Evolutionary conservation across 768 basidiomycete genomes (phyloP), one percentile per base, ranked within the genome.

Genomic region (Lepiota brunneoincarnata): DNA sequence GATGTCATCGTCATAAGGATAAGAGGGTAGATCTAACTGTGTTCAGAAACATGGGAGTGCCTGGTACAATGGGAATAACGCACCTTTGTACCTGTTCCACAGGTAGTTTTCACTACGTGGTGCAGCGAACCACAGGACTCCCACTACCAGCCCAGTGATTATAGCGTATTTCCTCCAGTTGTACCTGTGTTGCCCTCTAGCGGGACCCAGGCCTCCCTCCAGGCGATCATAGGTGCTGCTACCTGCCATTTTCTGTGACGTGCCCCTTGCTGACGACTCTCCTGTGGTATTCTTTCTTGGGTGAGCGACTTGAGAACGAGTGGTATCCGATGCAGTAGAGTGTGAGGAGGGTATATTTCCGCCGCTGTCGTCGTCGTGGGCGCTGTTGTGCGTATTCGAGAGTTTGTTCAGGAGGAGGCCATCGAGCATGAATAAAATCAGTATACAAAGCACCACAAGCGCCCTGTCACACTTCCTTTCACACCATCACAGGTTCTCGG

Each of bases 151-250:
- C 1, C 66, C 75, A 48, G 82, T 84, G 2, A 75, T 86, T 6
- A 89, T 65, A 2, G 78, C 81, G 51, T 89, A 77, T 70, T 81
- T 87, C 67, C 82, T 89, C 88, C 88, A 90, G 17, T 66, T 73
- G 55, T 77, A 74, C 0, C 69, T 64, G 57, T 61, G 24, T 12
- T 52, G 59, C 20, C 58, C 56, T 18, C 78, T 68, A 38, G 68
- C 66, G 1, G 81, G 78, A 4, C 84, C 83, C 67, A 81, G 73
- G 14, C 84, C 84, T 35, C 78, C 76, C 62, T 86, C 84, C 36
- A 86, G 75, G 24, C 82, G 78, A 53, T 84, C 83, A 64, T 83
- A 86, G 64, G 75, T 73, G 60, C 65, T 54, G 15, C 28, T 31
- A 20, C 53, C 53, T 54, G 53, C 53, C 53, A 54, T 54, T 28